phyloP scores from a whole-genome alignment of 371 early-diverging fungal species.

The Mortierella sp. region DNA sequence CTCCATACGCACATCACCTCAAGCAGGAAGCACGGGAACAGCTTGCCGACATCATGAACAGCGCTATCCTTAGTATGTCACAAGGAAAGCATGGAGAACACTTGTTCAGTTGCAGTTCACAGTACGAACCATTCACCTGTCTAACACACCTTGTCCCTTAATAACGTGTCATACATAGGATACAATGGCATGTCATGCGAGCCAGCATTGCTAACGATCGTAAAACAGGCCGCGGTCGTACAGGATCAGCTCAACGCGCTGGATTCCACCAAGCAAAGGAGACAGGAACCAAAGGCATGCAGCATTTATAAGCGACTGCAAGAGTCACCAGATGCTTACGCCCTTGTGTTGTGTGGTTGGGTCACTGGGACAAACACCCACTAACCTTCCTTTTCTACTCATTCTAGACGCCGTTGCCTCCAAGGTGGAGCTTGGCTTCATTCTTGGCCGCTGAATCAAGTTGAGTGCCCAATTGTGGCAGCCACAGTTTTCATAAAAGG shows the following conservation, averaged over 20 bases:
- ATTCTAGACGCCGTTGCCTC: slow-evolving; percentile 11
- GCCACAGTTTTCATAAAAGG: too few species aligned
- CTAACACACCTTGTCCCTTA: too few species aligned
- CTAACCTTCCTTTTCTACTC: background rate
- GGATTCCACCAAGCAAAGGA: slow-evolving; percentile 40
- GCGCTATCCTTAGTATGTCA: slow-evolving; percentile 56
- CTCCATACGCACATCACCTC: slow-evolving; percentile 43
- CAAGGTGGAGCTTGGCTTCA: slow-evolving; percentile 41
- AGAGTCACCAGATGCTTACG: background rate
- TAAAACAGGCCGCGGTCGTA: slow-evolving; percentile 55
- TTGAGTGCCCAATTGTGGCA: slow-evolving; percentile 12
- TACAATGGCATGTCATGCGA: slow-evolving; percentile 52
- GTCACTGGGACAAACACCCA: too few species aligned
- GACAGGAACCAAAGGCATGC: slow-evolving; percentile 1
- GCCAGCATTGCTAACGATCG: slow-evolving; percentile 53
- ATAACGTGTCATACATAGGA: slow-evolving; percentile 18
- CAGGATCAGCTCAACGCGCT: slow-evolving; percentile 37
- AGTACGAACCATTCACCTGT: too few species aligned
- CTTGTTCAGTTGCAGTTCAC: too few species aligned
- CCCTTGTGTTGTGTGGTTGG: too few species aligned
- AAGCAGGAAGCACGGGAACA: slow-evolving; percentile 55
- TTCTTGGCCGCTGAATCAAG: slow-evolving; percentile 46
- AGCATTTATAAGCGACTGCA: background rate
- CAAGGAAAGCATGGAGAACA: background rate
- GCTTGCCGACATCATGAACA: slow-evolving; percentile 56